Evolutionary conservation across 805 yeast species (phyloP).

Genomic region (Metahyphopichia silvanorum): DNA sequence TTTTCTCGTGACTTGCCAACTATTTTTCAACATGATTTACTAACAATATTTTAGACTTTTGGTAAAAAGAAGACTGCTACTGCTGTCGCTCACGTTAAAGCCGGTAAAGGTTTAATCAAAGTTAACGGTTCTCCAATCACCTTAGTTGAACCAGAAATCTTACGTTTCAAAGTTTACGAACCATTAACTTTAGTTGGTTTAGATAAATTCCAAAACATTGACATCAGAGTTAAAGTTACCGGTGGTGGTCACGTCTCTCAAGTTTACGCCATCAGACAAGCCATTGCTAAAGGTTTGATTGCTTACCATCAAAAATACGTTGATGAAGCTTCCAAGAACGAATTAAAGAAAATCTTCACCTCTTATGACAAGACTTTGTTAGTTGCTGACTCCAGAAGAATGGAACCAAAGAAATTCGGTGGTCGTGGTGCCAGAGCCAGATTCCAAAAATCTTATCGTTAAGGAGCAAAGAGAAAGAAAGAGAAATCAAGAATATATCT

Average conservation of each 20-base stretch:
- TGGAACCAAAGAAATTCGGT: constrained; percentile 99
- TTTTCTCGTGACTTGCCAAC: too few relatives aligned
- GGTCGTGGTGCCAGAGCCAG: constrained; percentile 99
- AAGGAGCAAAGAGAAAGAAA: too few relatives aligned
- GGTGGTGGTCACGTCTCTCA: constrained; percentile 99
- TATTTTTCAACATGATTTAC: too few relatives aligned
- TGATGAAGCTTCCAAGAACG: constrained; percentile 99
- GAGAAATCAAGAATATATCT: too few relatives aligned
- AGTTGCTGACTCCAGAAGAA: constrained; percentile 99
- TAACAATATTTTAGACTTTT: constrained; percentile 69
- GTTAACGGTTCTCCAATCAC: constrained; percentile 99
- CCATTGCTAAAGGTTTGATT: constrained; percentile 98
- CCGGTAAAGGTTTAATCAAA: constrained; percentile 99
- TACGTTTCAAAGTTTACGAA: constrained; percentile 99
- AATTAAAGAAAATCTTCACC: constrained; percentile 96
- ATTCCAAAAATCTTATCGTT: constrained; percentile 99
- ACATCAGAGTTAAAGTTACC: constrained; percentile 97
- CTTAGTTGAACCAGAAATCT: constrained; percentile 97
- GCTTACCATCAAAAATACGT: constrained; percentile 99
- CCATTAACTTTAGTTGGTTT: constrained; percentile 97
- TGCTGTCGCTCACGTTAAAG: constrained; percentile 99
- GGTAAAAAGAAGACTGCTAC: constrained; percentile 99
- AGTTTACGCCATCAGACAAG: constrained; percentile 99
- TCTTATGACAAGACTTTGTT: constrained; percentile 99
- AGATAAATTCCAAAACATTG: constrained; percentile 97